Evolutionary conservation across 225 moss, liverwort and hornwort species (phyloP).

Genomic region (Sphagnum tenellum): DNA sequence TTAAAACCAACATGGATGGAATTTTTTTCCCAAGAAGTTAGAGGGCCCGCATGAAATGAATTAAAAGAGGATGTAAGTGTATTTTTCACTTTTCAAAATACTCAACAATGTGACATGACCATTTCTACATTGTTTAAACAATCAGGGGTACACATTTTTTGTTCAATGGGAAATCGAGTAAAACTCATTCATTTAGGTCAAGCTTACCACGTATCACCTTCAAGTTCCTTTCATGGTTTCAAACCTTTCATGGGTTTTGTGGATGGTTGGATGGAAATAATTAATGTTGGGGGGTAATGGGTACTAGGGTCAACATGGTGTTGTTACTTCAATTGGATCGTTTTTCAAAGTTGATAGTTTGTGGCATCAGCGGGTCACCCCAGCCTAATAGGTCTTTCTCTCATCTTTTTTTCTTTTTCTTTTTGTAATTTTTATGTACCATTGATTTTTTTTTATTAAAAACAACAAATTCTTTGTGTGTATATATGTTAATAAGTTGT

Average conservation of each 20-base stretch:
- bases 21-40: constrained; percentile 69
- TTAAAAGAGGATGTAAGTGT: constrained; percentile 83
- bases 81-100: constrained; percentile 78
- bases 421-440: no score
- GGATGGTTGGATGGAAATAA: constrained; percentile 7
- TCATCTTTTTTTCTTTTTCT: background rate
- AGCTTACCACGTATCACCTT: no score
- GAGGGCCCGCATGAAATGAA: constrained; percentile 43
- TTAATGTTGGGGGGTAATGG: constrained; percentile 48
- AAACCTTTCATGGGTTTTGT: constrained; percentile 30
- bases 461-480: no score
- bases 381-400: constrained; percentile 75
- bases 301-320: constrained; percentile 88
- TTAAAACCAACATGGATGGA: constrained; percentile 83
- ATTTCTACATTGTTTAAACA: constrained; percentile 66
- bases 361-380: constrained; percentile 79
- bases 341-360: constrained; percentile 90
- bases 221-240: no score
- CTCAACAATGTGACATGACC: constrained; percentile 61
- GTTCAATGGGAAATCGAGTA: no score
- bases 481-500: no score
- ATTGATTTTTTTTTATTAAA: no score
- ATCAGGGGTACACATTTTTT: constrained; percentile 53
- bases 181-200: no score
- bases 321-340: constrained; percentile 87